A percentile compares a stretch with the other conserved stretches of the same genome.
Evolutionary conservation across 805 yeast genomes (phyloP).

Genomic region (Scheffersomyces spartinae): DNA sequence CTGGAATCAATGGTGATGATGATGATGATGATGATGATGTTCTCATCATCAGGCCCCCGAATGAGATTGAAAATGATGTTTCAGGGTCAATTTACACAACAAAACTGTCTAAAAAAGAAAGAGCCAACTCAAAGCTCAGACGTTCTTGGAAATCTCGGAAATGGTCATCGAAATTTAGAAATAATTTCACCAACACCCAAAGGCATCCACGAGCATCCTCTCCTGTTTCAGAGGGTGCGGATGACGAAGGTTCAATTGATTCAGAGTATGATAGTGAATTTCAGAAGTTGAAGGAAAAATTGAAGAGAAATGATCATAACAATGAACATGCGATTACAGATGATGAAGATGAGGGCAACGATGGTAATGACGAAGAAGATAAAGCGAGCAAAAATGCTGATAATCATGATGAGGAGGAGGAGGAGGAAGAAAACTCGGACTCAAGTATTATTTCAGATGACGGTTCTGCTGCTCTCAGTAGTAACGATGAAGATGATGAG

Average conservation of each 20-base stretch:
- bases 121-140: slow-evolving; percentile 1
- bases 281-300: slow-evolving; percentile 2
- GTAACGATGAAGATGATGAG: slow-evolving; percentile 4
- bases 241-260: slow-evolving; percentile 10
- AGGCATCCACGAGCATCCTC: no score
- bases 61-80: slow-evolving; percentile 45
- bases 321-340: no score
- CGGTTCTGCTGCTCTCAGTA: no score
- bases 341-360: slow-evolving; percentile 4
- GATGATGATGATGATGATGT: slow-evolving; percentile 64
- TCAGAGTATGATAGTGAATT: slow-evolving; percentile 8
- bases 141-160: slow-evolving; percentile 6
- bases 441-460: no score
- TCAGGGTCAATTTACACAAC: not conserved
- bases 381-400: no score
- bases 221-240: slow-evolving; percentile 3
- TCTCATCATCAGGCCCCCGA: slow-evolving; percentile 65
- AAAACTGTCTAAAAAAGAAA: slow-evolving; percentile 1
- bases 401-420: slow-evolving; percentile 7
- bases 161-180: no score
- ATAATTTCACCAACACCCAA: not conserved
- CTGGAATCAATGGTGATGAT: slow-evolving; percentile 14
- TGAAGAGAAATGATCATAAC: not conserved
- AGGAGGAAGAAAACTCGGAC: slow-evolving; percentile 3
- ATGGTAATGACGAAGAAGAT: slow-evolving; percentile 6